Evolutionary conservation across 352 stramenopile species (phyloP), one percentile per base, ranked within the genome.

Genomic region (Aphanomyces euteiches): DNA sequence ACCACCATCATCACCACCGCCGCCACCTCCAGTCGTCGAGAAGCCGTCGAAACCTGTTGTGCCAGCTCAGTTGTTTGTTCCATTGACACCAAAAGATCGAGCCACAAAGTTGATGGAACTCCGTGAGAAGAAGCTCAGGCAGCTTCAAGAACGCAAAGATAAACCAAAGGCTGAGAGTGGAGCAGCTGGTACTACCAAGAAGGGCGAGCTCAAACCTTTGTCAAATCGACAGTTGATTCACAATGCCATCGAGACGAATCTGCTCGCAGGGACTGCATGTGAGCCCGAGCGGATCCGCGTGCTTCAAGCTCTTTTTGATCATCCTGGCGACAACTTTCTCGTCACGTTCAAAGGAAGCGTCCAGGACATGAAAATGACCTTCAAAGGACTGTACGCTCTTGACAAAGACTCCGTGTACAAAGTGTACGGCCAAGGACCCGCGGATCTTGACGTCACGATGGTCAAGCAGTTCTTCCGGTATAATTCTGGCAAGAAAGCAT

Each of bases 391-490:
- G 28, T 93, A 92, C 72, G 82, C 88, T 61, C 82, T 80, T 41
- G 76, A 83, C n/a, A 72, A 80, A 0, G 81, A 88, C 21, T 79
- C 83, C 3, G 69, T 77, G 10, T 71, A 77, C 28, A 65, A 56
- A 68, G 41, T 72, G 5, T 66, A 66, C 19, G 66, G 66, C 37
- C 38, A 50, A 15, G 66, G 66, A 15, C 74, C 77, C 0, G 67
- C 66, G 15, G 56, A 75, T 10, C 79, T 87, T 34, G 74, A 75
- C 15, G 12, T 65, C 7, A 77, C 78, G 5, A 60, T 75, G 15
- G 82, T 92, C 38, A 79, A 76, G 8, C 84, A 91, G 73, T 90
- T 92, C 54, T 93, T 92, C 70, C 87, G 87, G 58, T 92, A 93
- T 76, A 93, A 89, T 56, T 91, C 84, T 10, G 84, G 83, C 34